A percentile compares a stretch with the other conserved stretches of the same genome.
Evolutionary conservation across 106 monocot species (phyloP).

Genomic region (Narthecium ossifragum): DNA sequence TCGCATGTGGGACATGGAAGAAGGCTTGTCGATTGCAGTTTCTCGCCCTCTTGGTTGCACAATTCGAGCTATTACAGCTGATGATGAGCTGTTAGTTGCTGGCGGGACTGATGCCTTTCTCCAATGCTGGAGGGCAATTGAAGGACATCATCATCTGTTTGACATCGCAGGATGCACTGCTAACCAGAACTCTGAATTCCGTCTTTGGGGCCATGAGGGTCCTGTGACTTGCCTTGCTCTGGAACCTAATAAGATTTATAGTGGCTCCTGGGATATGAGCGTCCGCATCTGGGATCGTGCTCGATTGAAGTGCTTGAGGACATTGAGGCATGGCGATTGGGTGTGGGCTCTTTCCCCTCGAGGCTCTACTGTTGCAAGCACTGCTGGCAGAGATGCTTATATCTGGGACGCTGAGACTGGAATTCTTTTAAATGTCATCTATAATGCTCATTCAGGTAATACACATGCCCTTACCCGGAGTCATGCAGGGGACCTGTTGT

Average conservation of each 20-base stretch:
- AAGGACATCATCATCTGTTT: conserved; percentile 24
- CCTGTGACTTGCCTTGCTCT: conserved; percentile 40
- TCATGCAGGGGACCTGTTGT: conserved; percentile 26
- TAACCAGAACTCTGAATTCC: conserved; percentile 17
- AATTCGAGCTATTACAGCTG: conserved; percentile 34
- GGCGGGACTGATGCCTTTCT: conserved; percentile 39
- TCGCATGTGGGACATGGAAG: conserved; percentile 47
- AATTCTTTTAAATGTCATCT: conserved; percentile 6
- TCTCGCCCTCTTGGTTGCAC: conserved; percentile 45
- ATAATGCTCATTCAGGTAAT: conserved; percentile 23
- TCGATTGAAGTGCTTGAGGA: conserved; percentile 17
- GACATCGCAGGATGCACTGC: conserved; percentile 13
- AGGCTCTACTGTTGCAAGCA: conserved; percentile 27
- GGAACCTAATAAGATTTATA: conserved; percentile 31
- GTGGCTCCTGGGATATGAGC: conserved; percentile 47
- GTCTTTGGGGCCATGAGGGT: conserved; percentile 44
- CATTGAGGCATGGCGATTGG: conserved; percentile 32
- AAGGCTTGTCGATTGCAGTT: conserved; percentile 23
- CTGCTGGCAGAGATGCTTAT: conserved; percentile 34
- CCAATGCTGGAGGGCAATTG: conserved; percentile 29
- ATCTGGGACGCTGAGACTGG: conserved; percentile 30
- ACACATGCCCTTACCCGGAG: conserved; percentile 23
- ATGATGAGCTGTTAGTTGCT: conserved; percentile 23
- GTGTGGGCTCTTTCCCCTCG: conserved; percentile 33
- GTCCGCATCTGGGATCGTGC: conserved; percentile 35